A percentile compares a stretch with the other conserved stretches of the same genome.
phyloP scores from a whole-genome alignment of 441 rosid genomes.

The Populus trichocarpa region DNA sequence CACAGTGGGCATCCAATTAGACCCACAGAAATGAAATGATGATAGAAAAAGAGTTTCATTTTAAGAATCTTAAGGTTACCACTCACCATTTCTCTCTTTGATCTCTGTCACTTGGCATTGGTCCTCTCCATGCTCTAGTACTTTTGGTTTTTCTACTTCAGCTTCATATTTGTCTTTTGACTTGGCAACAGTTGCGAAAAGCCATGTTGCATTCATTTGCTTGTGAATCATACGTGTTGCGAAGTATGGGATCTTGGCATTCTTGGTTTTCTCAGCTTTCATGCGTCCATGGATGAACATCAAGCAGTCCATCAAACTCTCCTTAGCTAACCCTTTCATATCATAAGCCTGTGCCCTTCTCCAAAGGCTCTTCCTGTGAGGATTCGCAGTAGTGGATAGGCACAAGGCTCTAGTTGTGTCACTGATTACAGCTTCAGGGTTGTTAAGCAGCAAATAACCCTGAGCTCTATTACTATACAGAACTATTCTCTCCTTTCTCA shows the following conservation, averaged over 20 bases:
- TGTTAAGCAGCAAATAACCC: slow-evolving; percentile 45
- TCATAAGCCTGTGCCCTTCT: slow-evolving; percentile 88
- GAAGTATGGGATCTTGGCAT: slow-evolving; percentile 48
- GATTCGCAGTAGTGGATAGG: slow-evolving; percentile 35
- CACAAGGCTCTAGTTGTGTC: slow-evolving; percentile 77
- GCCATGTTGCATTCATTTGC: slow-evolving; percentile 74
- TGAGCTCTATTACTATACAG: slow-evolving; percentile 74
- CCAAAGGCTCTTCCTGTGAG: slow-evolving; percentile 81
- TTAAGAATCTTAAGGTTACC: neutral
- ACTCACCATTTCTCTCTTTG: slow-evolving; percentile 11
- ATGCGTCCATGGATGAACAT: slow-evolving; percentile 46
- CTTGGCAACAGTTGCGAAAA: slow-evolving; percentile 39
- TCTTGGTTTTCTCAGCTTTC: slow-evolving; percentile 21
- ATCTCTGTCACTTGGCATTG: neutral
- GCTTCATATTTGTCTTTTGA: slow-evolving; percentile 12
- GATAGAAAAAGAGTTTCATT: neutral
- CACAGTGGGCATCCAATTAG: too few species aligned
- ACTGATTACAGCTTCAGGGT: slow-evolving; percentile 61
- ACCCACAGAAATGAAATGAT: too few species aligned
- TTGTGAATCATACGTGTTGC: slow-evolving; percentile 64
- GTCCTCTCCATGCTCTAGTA: slow-evolving; percentile 13
- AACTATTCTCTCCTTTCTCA: slow-evolving; percentile 57
- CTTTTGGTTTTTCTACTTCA: slow-evolving; percentile 12
- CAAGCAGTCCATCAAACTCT: slow-evolving; percentile 81
- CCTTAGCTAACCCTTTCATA: slow-evolving; percentile 59